phyloP scores from a whole-genome alignment of 2,329 filamentous ascomycete species.

The Cladosporium sp. region DNA sequence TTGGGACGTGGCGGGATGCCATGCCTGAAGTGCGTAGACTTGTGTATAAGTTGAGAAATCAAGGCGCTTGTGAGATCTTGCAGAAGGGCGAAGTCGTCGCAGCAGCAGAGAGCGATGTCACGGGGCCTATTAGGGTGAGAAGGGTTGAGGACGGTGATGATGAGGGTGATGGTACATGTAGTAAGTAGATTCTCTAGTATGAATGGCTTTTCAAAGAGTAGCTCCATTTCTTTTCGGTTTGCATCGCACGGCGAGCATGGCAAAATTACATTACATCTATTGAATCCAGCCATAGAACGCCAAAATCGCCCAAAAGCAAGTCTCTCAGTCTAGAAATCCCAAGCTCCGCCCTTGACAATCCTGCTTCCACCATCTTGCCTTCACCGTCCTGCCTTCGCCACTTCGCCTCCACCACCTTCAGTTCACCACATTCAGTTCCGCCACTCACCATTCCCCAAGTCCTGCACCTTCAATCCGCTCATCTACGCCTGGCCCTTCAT shows the following conservation, averaged over 20 bases:
- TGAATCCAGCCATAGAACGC: neutral
- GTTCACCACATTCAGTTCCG: neutral
- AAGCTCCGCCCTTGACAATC: neutral
- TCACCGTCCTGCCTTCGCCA: neutral
- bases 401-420: neutral
- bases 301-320: neutral
- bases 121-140: conserved; percentile 46
- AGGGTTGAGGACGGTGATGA: conserved; percentile 12
- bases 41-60: conserved; percentile 39
- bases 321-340: neutral
- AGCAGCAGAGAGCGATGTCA: conserved; percentile 32
- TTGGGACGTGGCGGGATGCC: conserved; percentile 41
- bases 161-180: no score
- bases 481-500: conserved; percentile 7
- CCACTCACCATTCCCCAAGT: neutral
- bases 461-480: neutral
- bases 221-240: neutral
- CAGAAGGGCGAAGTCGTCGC: conserved; percentile 44
- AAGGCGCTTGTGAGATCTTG: conserved; percentile 44
- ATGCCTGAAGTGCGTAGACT: conserved; percentile 44
- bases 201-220: neutral
- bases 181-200: neutral
- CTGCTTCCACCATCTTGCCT: no score
- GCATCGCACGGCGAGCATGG: neutral
- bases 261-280: neutral